These are phyloP conservation scores for Amanita muscaria DNA, from an alignment of 768 basidiomycete genomes.

Conservation along the genomic window DNA sequence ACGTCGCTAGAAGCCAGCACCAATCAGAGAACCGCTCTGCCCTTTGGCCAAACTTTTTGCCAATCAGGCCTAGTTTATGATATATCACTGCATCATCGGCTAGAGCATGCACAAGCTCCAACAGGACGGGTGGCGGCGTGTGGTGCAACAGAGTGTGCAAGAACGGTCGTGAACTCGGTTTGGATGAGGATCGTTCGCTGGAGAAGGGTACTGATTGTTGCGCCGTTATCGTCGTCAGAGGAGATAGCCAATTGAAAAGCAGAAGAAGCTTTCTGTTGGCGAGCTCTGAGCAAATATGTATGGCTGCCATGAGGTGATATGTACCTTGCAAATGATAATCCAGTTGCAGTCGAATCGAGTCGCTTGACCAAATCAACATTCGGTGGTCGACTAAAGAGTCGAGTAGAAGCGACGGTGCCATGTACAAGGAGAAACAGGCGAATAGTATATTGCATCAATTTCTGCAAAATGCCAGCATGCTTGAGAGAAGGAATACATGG, in stretches of 20 bases:
- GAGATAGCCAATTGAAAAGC: constrained; percentile 79
- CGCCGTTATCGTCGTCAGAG: constrained; percentile 60
- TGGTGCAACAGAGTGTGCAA: constrained; percentile 69
- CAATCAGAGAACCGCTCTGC: constrained; percentile 74
- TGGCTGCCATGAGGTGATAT: constrained; percentile 10
- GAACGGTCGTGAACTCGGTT: constrained; percentile 46
- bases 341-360: constrained; percentile 51
- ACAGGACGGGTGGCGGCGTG: constrained; percentile 73
- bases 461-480: constrained; percentile 32
- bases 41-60: constrained; percentile 52
- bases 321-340: constrained; percentile 74
- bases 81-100: constrained; percentile 79
- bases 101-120: constrained; percentile 66
- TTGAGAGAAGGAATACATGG: neutral
- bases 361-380: constrained; percentile 50
- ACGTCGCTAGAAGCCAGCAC: constrained; percentile 78
- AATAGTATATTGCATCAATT: constrained; percentile 82
- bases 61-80: constrained; percentile 60
- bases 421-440: constrained; percentile 70
- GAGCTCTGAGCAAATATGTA: constrained; percentile 15
- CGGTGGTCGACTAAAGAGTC: constrained; percentile 44
- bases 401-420: constrained; percentile 34
- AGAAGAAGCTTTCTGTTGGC: constrained; percentile 66
- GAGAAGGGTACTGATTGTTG: constrained; percentile 63
- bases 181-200: constrained; percentile 29